Evolutionary conservation across 2,329 filamentous ascomycete species (phyloP).

Genomic region (Penicillium expansum): DNA sequence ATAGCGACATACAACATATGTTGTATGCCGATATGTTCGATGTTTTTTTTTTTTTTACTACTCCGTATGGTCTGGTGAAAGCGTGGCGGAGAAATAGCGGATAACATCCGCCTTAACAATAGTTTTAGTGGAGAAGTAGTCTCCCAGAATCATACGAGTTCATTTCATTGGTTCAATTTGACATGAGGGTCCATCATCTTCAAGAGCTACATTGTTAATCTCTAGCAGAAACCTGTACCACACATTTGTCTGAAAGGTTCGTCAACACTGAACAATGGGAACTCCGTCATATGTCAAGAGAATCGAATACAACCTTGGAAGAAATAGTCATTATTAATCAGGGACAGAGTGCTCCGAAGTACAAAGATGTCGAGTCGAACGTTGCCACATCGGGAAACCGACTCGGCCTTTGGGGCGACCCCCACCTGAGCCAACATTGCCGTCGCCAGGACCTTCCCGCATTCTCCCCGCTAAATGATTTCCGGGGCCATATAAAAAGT

Average conservation of each 20-base stretch:
- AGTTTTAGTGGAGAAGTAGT: neutral
- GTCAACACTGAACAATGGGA: neutral
- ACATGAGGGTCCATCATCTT: neutral
- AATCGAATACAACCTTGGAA: too few relatives aligned
- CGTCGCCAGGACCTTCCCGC: slow-evolving; percentile 39
- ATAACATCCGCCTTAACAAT: neutral
- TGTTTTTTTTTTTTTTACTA: too few relatives aligned
- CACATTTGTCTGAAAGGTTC: neutral
- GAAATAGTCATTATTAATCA: neutral
- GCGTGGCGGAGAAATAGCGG: neutral
- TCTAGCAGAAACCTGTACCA: neutral
- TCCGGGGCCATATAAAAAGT: neutral
- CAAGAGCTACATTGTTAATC: neutral
- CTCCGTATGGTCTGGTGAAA: too few relatives aligned
- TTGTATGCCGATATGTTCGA: neutral
- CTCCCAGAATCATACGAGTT: neutral
- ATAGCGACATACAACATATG: neutral
- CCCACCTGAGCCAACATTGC: slow-evolving; percentile 36
- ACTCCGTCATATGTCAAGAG: neutral
- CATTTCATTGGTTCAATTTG: neutral
- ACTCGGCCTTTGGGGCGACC: slow-evolving; percentile 48
- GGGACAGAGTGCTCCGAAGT: slow-evolving; percentile 11
- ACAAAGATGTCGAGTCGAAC: neutral
- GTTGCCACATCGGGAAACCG: slow-evolving; percentile 13
- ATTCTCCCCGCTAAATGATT: slow-evolving; percentile 24